A percentile compares a stretch with the other conserved stretches of the same genome.
Conservation (phyloP, 208 protist genomes). For the Acanthamoeba healyi region DNA sequence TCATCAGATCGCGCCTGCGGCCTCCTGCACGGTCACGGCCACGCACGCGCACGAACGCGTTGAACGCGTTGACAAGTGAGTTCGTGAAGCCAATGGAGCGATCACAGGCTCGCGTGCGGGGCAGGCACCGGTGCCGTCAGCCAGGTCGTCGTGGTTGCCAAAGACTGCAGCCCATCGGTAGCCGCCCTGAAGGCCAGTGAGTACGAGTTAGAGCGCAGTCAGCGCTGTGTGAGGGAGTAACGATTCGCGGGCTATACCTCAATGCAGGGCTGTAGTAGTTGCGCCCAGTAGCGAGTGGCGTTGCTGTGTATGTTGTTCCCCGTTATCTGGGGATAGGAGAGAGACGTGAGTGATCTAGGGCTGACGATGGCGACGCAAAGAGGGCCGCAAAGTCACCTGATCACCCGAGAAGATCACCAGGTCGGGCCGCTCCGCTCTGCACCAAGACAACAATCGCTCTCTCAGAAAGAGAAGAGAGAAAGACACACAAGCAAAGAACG, state of each 20-base stretch:
- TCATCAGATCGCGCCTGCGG: constrained; percentile 51
- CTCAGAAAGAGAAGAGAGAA: not conserved
- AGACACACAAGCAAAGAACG: not conserved
- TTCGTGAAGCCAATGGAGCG: too few relatives aligned
- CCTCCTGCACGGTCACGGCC: not conserved
- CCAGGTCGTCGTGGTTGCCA: constrained; percentile 80
- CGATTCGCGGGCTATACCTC: not conserved
- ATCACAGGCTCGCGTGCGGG: not conserved
- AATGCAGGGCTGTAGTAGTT: constrained; percentile 9
- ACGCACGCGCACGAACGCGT: too few relatives aligned
- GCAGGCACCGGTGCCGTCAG: not conserved
- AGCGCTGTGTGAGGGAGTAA: too few relatives aligned
- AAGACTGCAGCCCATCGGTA: constrained; percentile 76
- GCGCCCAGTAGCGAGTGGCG: constrained; percentile 76
- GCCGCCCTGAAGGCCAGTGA: not conserved
- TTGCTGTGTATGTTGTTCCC: constrained; percentile 82
- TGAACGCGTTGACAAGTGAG: too few relatives aligned
- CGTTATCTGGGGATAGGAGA: not conserved
- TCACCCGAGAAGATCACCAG: constrained; percentile 82
- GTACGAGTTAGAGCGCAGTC: not conserved
- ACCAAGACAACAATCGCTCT: not conserved
- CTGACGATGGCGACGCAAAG: too few relatives aligned
- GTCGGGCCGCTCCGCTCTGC: constrained; percentile 74
- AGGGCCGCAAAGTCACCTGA: constrained; percentile 69
- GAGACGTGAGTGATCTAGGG: too few relatives aligned